Evolutionary conservation across 768 basidiomycete genomes (phyloP), one percentile per base, ranked within the genome.

Genomic region (Lactifluus pinguis): DNA sequence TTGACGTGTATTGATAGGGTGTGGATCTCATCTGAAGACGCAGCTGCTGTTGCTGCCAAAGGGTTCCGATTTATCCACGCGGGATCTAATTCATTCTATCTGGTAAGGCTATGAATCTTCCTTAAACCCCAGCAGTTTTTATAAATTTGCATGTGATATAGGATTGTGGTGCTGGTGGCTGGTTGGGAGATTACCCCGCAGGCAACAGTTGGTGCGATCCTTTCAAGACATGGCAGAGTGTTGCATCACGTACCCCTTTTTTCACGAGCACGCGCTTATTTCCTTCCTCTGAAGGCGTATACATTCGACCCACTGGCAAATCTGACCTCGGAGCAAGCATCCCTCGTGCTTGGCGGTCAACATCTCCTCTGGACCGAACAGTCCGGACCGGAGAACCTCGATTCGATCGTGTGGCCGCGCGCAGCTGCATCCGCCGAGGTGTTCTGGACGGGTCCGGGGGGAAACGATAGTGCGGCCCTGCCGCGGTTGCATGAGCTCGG

Each of bases 141-240:
- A 34, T 25, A 25, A 25, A 48, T 34, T 8, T 19, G 34, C 36
- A 52, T 32, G 10, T 21, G 2, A 10, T 30, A 61, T 55, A 76
- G 74, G 88, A 90, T 66, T 89, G 86, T 64, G 89, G 89, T 39
- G 82, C 71, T 1, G 89, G 89, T 7, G 83, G 77, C 34, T 91
- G 87, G 85, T 72, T 88, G 10, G 86, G 85, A 0, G 70, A 79
- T 38, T 71, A 67, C 64, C 42, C 34, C 32, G 19, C 62, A 45
- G 79, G 81, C 34, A 82, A 82, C 61, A 83, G 82, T 66, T 89
- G 87, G 85, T 88, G 85, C 67, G 85, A 85, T 66, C 85, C 87
- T 0, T 89, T 85, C 81, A 89, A 89, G 71, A 83, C 83, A 6
- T 92, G 89, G 89, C 83, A 86, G 68, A 79, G 82, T 72, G 85